Evolutionary conservation across 1,284 basidiomycete genomes (phyloP), one percentile per base, ranked within the genome.

Genomic region (Malassezia arunalokei): DNA sequence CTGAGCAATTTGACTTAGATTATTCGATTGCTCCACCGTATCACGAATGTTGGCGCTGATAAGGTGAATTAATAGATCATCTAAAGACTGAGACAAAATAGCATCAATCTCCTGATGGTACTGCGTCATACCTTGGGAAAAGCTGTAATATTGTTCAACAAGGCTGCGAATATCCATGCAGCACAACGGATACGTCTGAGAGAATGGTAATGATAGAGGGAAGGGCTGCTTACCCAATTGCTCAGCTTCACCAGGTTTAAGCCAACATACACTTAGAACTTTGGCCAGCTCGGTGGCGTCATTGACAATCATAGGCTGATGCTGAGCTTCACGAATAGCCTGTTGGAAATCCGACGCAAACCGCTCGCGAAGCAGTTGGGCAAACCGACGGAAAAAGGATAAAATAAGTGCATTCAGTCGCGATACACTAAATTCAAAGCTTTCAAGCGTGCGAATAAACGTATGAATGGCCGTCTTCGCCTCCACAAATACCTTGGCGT

Each of bases 161-260:
- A 94, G 94, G 44, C 80, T 81, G 33, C 90, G 83, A 55, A 98
- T 89, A 82, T 95, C 87, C 78, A 89, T 86, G 73, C 92, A 98
- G 68, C 88, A 94, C 41, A 89, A 78, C 58, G 90, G 88, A 73
- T 95, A 96, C 0, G 87, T 86, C 70, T 88, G 86, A 1, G 91
- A 95, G 83, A 94, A 98, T 0, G 92, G 89, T 48, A 98, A 78
- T 14, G 79, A 79, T 51, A 86, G 77, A 1, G 91, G 90, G 53
- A 85, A 79, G 0, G 79, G 66, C 48, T 78, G 78, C 63, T 31
- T 28, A 6, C 59, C 41, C 24, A 71, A 39, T 31, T 40, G 29
- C 0, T 54, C 60, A 5, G 58, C 60, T 41, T 70, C 67, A 7
- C 74, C 86, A 0, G 78, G 76, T 24, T 68, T 58, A 24, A 98